These are phyloP conservation scores for Kwoniella shivajii DNA, from an alignment of 1,284 basidiomycete species.

Conservation along the genomic window DNA sequence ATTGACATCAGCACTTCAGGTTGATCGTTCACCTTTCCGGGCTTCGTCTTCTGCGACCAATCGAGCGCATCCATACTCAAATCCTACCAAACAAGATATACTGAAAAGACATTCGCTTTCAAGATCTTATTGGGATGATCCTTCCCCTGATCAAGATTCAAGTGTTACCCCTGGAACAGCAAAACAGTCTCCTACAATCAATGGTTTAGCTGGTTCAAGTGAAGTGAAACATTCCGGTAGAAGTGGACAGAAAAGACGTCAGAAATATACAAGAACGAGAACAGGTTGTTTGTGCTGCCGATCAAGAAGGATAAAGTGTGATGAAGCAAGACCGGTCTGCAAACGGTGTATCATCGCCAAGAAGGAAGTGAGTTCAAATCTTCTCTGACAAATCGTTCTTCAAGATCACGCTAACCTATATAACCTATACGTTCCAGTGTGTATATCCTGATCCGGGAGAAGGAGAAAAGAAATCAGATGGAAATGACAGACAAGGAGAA, in stretches of 20 bases:
- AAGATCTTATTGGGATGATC: slow-evolving; percentile 18
- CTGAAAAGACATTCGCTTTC: slow-evolving; percentile 14
- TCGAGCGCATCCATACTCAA: slow-evolving; percentile 3
- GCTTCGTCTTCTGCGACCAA: too few relatives aligned
- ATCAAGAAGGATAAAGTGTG: slow-evolving; percentile 50
- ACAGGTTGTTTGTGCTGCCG: slow-evolving; percentile 51
- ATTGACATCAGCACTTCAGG: background rate
- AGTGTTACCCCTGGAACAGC: background rate
- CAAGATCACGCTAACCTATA: background rate
- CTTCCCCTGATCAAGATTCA: slow-evolving; percentile 13
- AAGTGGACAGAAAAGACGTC: slow-evolving; percentile 35
- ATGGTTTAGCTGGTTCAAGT: background rate
- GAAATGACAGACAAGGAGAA: slow-evolving; percentile 8
- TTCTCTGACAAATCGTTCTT: background rate
- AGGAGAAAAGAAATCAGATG: slow-evolving; percentile 6
- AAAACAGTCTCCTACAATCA: background rate
- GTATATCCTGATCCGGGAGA: slow-evolving; percentile 35
- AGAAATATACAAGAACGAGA: slow-evolving; percentile 49
- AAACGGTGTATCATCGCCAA: slow-evolving; percentile 47
- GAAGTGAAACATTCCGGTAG: slow-evolving; percentile 10
- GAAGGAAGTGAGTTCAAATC: slow-evolving; percentile 35
- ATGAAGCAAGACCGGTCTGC: slow-evolving; percentile 47
- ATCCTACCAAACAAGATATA: slow-evolving; percentile 17
- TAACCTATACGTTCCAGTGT: slow-evolving; percentile 23
- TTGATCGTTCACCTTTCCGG: background rate